phyloP scores from a whole-genome alignment of 192 early-diverging fungal genomes.

The Endogone sp. region DNA sequence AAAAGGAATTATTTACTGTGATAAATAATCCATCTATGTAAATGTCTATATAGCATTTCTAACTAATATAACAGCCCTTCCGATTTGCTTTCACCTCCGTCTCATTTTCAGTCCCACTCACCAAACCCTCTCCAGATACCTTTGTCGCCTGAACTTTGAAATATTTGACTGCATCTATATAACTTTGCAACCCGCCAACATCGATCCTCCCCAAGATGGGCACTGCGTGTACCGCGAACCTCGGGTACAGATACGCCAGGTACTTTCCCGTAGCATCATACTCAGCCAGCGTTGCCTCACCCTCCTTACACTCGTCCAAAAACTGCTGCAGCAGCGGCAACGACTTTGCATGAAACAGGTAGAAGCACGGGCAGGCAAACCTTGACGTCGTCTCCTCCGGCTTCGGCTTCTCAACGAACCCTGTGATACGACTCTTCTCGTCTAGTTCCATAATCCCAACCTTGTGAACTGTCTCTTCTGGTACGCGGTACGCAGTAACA shows the following conservation, averaged over 20 bases:
- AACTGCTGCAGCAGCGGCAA: conserved; percentile 36
- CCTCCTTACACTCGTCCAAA: conserved; percentile 31
- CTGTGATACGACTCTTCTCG: conserved; percentile 24
- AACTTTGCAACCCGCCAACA: conserved; percentile 56
- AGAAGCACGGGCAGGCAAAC: conserved; percentile 60
- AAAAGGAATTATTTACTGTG: too few species aligned
- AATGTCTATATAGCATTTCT: too few species aligned
- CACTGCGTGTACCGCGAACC: conserved; percentile 30
- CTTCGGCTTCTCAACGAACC: conserved; percentile 53
- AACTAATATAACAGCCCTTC: too few species aligned
- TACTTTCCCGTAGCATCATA: conserved; percentile 55
- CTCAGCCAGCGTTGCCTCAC: conserved; percentile 27
- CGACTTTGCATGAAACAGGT: conserved; percentile 29
- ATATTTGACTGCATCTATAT: conserved; percentile 45
- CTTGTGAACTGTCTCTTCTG: conserved; percentile 41
- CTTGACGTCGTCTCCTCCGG: conserved; percentile 37
- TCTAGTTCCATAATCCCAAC: conserved; percentile 48
- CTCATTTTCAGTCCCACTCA: too few species aligned
- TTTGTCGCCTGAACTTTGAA: conserved; percentile 15
- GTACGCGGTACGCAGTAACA: conserved; percentile 43
- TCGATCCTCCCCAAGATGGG: conserved; percentile 52
- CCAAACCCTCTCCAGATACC: too few species aligned
- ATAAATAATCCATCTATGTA: too few species aligned
- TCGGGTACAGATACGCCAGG: conserved; percentile 38
- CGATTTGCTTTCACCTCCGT: too few species aligned